Evolutionary conservation across 208 protist species (phyloP).

Genomic region (Acanthamoeba sp.): DNA sequence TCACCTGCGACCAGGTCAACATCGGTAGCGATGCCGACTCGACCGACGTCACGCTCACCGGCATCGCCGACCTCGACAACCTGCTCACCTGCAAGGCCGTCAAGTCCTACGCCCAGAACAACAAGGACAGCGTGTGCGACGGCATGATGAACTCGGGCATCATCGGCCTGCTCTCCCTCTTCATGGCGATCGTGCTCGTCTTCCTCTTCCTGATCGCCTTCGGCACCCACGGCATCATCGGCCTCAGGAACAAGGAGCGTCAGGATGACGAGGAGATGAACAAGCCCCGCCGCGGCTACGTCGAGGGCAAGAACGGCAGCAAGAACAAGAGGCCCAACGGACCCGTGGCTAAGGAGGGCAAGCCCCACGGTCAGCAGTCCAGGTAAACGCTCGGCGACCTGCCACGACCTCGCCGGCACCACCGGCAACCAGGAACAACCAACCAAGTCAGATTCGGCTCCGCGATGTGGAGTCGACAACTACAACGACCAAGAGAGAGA

Average conservation of each 20-base stretch:
- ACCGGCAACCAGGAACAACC: not conserved
- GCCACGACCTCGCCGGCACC: not conserved
- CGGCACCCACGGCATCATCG: constrained; percentile 40
- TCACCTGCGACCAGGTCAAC: constrained; percentile 11
- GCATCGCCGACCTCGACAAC: constrained; percentile 32
- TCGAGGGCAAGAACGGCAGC: not conserved
- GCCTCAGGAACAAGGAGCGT: not conserved
- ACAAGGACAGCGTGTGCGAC: constrained; percentile 24
- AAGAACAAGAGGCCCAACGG: not conserved
- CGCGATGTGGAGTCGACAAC: not conserved
- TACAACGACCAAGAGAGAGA: not conserved
- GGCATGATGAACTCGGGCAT: constrained; percentile 52
- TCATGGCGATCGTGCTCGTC: constrained; percentile 60
- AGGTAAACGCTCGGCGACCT: not conserved
- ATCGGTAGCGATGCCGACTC: not conserved
- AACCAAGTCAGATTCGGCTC: not conserved
- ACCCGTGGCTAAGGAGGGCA: constrained; percentile 30
- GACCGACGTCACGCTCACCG: not conserved
- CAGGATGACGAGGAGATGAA: constrained; percentile 65
- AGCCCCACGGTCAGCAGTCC: not conserved
- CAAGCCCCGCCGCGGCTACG: constrained; percentile 62
- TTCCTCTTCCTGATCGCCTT: constrained; percentile 27
- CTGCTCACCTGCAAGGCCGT: constrained; percentile 37
- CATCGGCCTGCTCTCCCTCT: constrained; percentile 60
- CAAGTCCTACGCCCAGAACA: not conserved